Evolutionary conservation across 345 rosid species (phyloP), one percentile per base, ranked within the genome.

Genomic region (Angophora floribunda): DNA sequence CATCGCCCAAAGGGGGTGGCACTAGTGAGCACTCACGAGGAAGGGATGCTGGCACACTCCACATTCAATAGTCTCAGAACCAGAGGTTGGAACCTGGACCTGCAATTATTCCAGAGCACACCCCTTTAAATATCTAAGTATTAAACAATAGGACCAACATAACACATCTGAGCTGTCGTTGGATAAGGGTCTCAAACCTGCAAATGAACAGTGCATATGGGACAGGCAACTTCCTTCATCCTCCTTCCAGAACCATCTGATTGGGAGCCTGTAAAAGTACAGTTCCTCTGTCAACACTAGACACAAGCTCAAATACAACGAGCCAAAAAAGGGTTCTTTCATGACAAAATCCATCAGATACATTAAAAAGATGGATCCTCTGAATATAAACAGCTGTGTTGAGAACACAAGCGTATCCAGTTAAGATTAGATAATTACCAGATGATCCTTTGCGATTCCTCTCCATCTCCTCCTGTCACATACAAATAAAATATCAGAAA

Each of bases 31-130:
- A 90, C 97, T 94, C 50, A 98, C 98, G 28, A 96, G 99, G 92
- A 98, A 98, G 65, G 99, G 97, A 80, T 94, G 98, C 93, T 97
- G 99, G 92, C 99, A 98, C 88, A 98, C 99, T 80, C 99, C 99
- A 52, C 99, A 98, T 91, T 98, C 99, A n/a, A 98, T 96, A 50
- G 98, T 97, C 93, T 98, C 98, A 30, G 99, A 96, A 88, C 99
- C 99, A 44, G 99, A 97, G 95, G 93, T 94, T 52, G 99, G 99
- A 90, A 98, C 98, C 92, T 98, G 99, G 85, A 98, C 99, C 99
- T 98, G 96, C 90, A 92, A 86, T 49, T 21, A 44, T 51, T 9
- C 49, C 44, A 52, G 87, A 32, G 41, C 63, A 85, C 26, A 3
- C 28, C 9, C 45, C 82, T 9, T 57, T 13, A 9, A 22, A 80